Conservation (phyloP, 345 rosid species). For the Citropsis articulata region DNA sequence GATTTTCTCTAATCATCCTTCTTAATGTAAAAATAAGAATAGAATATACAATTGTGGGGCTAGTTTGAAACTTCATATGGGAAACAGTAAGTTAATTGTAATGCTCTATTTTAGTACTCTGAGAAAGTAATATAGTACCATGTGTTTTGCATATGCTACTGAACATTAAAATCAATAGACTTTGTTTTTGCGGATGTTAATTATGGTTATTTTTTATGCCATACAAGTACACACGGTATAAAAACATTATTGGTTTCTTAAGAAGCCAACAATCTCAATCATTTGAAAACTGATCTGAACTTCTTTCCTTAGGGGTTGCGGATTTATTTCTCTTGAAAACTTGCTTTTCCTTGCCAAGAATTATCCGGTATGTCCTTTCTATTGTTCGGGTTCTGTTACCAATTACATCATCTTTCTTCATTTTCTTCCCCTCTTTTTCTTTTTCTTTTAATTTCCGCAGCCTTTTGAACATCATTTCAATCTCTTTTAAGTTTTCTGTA, state of each 20-base stretch:
- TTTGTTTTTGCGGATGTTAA: neutral
- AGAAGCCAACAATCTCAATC: neutral
- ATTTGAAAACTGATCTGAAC: constrained; percentile 11
- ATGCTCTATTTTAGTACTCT: neutral
- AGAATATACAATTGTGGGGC: neutral
- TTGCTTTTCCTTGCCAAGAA: constrained; percentile 80
- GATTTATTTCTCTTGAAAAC: constrained; percentile 85
- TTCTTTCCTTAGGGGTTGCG: constrained; percentile 67
- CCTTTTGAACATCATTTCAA: neutral
- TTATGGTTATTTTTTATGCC: neutral
- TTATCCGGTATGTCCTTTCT: constrained; percentile 60
- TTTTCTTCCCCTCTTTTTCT: neutral
- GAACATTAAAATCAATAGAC: neutral
- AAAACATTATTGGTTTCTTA: neutral
- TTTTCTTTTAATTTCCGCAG: neutral
- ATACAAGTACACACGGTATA: neutral
- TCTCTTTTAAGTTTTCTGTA: constrained; percentile 4
- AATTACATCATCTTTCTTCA: neutral
- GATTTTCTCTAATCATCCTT: neutral
- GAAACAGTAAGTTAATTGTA: neutral
- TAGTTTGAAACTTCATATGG: neutral
- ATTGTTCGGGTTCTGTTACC: constrained; percentile 2
- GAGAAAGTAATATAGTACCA: neutral
- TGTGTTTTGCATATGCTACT: neutral
- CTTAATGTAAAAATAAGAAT: neutral